A percentile compares a stretch with the other conserved stretches of the same genome.
Conservation (phyloP, 2,329 filamentous ascomycete genomes). For the Aspergillus unguis region DNA sequence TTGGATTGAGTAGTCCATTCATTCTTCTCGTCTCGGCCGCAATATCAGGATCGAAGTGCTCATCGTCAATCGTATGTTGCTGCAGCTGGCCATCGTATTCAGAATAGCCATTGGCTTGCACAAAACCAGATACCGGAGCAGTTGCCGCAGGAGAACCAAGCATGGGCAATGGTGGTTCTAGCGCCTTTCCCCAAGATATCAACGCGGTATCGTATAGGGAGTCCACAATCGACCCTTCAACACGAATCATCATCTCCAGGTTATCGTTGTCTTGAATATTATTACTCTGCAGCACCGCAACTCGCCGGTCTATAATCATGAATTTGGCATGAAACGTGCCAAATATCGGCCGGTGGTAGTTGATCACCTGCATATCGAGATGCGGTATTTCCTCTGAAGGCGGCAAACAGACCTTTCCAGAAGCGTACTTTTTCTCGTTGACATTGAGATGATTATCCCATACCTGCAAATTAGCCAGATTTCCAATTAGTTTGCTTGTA, state of each 20-base stretch:
- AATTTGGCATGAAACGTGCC: constrained; percentile 78
- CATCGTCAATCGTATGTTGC: constrained; percentile 57
- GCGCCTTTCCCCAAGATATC: constrained; percentile 65
- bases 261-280: constrained; percentile 77
- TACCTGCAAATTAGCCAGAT: background rate
- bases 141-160: constrained; percentile 49
- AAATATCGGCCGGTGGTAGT: constrained; percentile 65
- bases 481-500: background rate
- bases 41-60: constrained; percentile 63
- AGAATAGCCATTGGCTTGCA: constrained; percentile 2
- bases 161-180: constrained; percentile 60
- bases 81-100: constrained; percentile 36
- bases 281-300: constrained; percentile 72
- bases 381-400: constrained; percentile 64
- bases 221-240: constrained; percentile 74
- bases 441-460: constrained; percentile 64
- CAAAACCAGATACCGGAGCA: constrained; percentile 23
- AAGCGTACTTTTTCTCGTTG: constrained; percentile 55
- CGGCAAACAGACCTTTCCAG: constrained; percentile 59
- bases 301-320: constrained; percentile 69
- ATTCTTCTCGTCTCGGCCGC: constrained; percentile 60
- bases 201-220: constrained; percentile 71
- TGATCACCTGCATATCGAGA: constrained; percentile 69
- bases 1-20: constrained; percentile 55
- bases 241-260: constrained; percentile 73